phyloP scores from a whole-genome alignment of 2,329 filamentous ascomycete genomes.

The Verticillium longisporum region DNA sequence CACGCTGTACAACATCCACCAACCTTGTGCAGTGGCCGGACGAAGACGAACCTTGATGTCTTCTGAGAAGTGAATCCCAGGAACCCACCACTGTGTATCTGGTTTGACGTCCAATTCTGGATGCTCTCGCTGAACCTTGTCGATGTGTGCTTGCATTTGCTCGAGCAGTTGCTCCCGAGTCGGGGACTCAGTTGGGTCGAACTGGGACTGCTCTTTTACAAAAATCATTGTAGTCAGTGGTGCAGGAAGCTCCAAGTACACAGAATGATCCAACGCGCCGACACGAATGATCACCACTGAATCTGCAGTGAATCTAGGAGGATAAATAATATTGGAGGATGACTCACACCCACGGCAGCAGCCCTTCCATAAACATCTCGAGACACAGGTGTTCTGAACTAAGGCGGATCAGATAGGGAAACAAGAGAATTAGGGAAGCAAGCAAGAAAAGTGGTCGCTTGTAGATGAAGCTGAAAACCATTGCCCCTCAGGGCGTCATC shows the following conservation, averaged over 20 bases:
- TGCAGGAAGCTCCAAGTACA: background rate
- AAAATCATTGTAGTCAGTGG: background rate
- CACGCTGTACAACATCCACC: background rate
- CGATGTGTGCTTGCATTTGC: background rate
- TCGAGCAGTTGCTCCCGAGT: background rate
- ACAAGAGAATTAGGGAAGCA: too few relatives aligned
- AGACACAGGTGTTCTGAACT: too few relatives aligned
- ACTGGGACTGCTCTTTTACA: background rate
- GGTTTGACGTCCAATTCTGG: background rate
- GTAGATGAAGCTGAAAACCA: background rate
- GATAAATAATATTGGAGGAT: too few relatives aligned
- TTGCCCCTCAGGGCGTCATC: background rate
- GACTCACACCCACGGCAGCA: too few relatives aligned
- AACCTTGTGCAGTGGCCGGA: background rate
- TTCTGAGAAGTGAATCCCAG: background rate
- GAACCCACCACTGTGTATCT: background rate
- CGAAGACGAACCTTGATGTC: background rate
- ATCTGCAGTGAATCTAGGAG: too few relatives aligned
- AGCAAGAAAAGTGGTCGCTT: too few relatives aligned
- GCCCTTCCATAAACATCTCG: too few relatives aligned
- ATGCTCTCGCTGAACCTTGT: background rate
- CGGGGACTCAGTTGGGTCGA: background rate
- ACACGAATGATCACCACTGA: too few relatives aligned
- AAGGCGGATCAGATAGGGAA: too few relatives aligned
- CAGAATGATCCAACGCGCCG: too few relatives aligned